These are phyloP conservation scores for Cadophora malorum DNA, from an alignment of 2,329 filamentous ascomycete species.

Conservation along the genomic window DNA sequence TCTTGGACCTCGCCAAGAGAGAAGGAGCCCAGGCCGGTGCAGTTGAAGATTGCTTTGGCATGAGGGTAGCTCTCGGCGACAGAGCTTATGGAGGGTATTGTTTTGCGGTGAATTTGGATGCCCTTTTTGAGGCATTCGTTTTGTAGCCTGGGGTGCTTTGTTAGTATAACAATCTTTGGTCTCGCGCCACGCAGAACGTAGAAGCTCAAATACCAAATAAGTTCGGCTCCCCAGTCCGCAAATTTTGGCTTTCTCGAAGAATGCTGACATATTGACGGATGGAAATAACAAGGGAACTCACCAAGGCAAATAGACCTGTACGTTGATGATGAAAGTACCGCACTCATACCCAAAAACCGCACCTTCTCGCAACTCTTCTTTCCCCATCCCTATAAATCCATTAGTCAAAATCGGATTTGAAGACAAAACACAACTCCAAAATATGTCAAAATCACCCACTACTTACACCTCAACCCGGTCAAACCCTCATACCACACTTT, in stretches of 20 bases:
- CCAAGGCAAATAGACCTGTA: conserved; percentile 35
- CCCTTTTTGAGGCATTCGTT: conserved; percentile 31
- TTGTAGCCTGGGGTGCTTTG: conserved; percentile 56
- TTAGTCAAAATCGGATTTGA: background rate
- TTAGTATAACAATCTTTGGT: background rate
- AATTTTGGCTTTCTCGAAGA: background rate
- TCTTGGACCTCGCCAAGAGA: conserved; percentile 41
- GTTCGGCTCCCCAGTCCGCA: background rate
- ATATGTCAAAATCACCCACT: background rate
- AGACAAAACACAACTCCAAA: background rate
- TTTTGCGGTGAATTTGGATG: conserved; percentile 30
- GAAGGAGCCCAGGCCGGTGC: conserved; percentile 40
- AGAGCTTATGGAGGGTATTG: conserved; percentile 31
- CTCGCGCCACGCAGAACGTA: background rate
- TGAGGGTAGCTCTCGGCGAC: conserved; percentile 26
- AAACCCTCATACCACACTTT: conserved; percentile 48
- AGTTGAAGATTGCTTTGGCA: conserved; percentile 37
- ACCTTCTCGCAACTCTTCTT: conserved; percentile 62
- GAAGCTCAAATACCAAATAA: background rate
- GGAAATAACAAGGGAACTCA: conserved; percentile 42
- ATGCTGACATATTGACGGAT: background rate
- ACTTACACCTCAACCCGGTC: conserved; percentile 45
- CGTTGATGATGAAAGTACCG: conserved; percentile 46
- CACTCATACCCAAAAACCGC: conserved; percentile 76
- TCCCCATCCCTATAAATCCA: conserved; percentile 45